Evolutionary conservation across 345 rosid species (phyloP).

Genomic region (Ricinus communis): DNA sequence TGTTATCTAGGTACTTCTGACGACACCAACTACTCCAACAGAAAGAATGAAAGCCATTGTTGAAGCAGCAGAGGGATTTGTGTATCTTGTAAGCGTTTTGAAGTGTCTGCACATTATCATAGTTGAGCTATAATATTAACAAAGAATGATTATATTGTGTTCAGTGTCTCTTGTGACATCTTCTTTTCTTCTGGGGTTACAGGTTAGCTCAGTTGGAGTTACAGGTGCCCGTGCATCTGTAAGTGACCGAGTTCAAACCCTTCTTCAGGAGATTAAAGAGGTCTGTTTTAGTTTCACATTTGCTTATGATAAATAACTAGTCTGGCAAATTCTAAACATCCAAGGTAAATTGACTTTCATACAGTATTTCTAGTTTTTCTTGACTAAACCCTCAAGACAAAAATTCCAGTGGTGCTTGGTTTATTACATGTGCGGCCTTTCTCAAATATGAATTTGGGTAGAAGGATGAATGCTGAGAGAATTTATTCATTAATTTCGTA

Average conservation of each 20-base stretch:
- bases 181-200: slow-evolving; percentile 18
- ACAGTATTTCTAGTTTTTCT: neutral
- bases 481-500: too few species aligned
- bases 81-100: slow-evolving; percentile 66
- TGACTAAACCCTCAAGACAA: neutral
- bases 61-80: slow-evolving; percentile 81
- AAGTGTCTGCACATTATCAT: neutral
- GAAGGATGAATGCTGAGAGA: neutral
- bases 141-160: neutral
- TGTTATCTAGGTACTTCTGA: slow-evolving; percentile 60
- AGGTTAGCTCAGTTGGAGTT: slow-evolving; percentile 91
- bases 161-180: neutral
- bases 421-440: neutral
- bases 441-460: neutral
- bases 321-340: neutral
- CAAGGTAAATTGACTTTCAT: neutral
- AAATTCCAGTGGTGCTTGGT: neutral
- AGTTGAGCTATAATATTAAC: neutral
- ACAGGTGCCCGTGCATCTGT: slow-evolving; percentile 84
- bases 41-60: slow-evolving; percentile 79
- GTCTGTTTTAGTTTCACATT: slow-evolving; percentile 23
- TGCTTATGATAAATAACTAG: neutral
- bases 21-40: slow-evolving; percentile 78
- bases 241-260: slow-evolving; percentile 59
- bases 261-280: slow-evolving; percentile 69